These are phyloP conservation scores for Naganishia cerealis DNA, from an alignment of 1,284 basidiomycete genomes.

Conservation along the genomic window DNA sequence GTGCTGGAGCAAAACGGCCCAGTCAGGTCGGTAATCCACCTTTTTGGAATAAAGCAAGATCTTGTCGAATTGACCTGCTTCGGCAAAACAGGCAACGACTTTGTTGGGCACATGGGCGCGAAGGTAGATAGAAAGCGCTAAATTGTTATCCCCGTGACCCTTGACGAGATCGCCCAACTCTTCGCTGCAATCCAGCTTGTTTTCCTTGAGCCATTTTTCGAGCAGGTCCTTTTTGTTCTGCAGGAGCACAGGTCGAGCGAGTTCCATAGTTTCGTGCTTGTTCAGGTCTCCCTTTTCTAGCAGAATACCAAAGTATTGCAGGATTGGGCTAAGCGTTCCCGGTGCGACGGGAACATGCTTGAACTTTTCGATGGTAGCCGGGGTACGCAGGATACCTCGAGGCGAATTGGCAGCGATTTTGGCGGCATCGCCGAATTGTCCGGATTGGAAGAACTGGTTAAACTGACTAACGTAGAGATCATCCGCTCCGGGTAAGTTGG, in stretches of 20 bases:
- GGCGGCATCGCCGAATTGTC: slow-evolving; percentile 93
- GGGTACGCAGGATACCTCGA: slow-evolving; percentile 89
- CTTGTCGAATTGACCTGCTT: slow-evolving; percentile 98
- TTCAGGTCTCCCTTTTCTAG: slow-evolving; percentile 98
- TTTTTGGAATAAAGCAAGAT: slow-evolving; percentile 98
- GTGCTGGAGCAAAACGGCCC: slow-evolving; percentile 91
- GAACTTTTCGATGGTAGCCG: slow-evolving; percentile 95
- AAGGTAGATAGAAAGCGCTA: slow-evolving; percentile 97
- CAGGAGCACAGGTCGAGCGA: slow-evolving; percentile 91
- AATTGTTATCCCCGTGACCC: slow-evolving; percentile 84
- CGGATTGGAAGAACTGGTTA: slow-evolving; percentile 84
- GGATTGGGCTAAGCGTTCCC: slow-evolving; percentile 89
- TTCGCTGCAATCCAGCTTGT: slow-evolving; percentile 98
- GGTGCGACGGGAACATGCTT: slow-evolving; percentile 88
- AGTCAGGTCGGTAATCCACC: slow-evolving; percentile 92
- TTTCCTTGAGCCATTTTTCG: slow-evolving; percentile 99
- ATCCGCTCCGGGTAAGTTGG: slow-evolving; percentile 96
- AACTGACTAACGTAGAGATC: slow-evolving; percentile 96
- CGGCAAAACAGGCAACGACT: slow-evolving; percentile 97
- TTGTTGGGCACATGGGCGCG: slow-evolving; percentile 98
- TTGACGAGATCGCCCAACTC: slow-evolving; percentile 98
- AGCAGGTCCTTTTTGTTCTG: slow-evolving; percentile 96
- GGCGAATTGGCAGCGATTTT: slow-evolving; percentile 98
- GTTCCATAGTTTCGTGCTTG: slow-evolving; percentile 91
- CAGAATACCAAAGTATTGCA: slow-evolving; percentile 97